A percentile compares a stretch with the other conserved stretches of the same genome.
These are phyloP conservation scores for Crithidia fasciculata DNA, from an alignment of 208 protist genomes.

Conservation along the genomic window DNA sequence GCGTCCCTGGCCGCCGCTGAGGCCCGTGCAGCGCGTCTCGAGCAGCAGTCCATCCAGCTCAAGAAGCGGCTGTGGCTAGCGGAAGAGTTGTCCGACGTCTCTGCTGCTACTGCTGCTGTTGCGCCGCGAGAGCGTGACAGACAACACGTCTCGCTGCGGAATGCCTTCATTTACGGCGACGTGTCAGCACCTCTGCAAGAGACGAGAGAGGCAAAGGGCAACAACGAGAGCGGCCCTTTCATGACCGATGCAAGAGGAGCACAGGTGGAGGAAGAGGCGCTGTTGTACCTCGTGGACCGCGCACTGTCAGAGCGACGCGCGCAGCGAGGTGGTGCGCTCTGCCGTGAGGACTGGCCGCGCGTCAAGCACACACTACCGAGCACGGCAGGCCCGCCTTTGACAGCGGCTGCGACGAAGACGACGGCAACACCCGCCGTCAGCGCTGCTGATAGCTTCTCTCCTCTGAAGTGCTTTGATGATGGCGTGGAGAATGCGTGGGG, in stretches of 20 bases:
- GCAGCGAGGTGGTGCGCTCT: neutral
- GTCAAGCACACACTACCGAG: too few species aligned
- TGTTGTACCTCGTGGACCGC: constrained; percentile 37
- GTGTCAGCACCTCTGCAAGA: neutral
- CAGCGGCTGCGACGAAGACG: too few species aligned
- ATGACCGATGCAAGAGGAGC: neutral
- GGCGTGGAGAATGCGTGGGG: neutral
- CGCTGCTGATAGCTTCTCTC: neutral
- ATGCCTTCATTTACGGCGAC: constrained; percentile 27
- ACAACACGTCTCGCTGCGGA: constrained; percentile 13
- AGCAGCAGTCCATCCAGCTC: constrained; percentile 46
- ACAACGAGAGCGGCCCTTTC: too few species aligned
- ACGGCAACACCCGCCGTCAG: too few species aligned
- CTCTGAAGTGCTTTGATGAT: constrained; percentile 26
- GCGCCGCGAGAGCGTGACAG: neutral
- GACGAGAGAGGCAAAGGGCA: neutral
- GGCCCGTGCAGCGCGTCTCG: constrained; percentile 36
- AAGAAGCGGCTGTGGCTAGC: constrained; percentile 59
- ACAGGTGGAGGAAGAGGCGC: constrained; percentile 22
- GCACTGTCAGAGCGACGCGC: neutral
- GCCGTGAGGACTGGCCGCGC: too few species aligned
- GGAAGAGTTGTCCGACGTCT: constrained; percentile 17
- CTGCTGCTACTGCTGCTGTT: neutral
- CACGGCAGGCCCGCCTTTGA: too few species aligned
- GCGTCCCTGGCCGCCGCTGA: constrained; percentile 15